Percentiles rank a stretch among this genome's conserved stretches.
Conservation (phyloP, 805 yeast genomes). For the Spathaspora gorwiae region DNA sequence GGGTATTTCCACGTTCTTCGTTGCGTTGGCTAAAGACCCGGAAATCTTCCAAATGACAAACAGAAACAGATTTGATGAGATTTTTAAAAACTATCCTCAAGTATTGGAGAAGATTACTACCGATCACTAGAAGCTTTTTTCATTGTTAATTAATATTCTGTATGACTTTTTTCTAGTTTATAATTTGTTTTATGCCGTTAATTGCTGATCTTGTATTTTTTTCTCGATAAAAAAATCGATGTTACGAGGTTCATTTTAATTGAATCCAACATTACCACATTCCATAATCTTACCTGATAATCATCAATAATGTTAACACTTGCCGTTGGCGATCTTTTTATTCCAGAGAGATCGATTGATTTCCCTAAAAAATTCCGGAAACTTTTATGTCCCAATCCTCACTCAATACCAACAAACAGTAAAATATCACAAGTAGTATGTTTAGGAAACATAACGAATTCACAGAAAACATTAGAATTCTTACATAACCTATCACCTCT, state of each 20-base stretch:
- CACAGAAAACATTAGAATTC: slow-evolving; percentile 58
- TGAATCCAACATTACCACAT: too few relatives aligned
- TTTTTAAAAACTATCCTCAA: slow-evolving; percentile 63
- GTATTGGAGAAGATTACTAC: slow-evolving; percentile 52
- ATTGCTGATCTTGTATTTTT: too few relatives aligned
- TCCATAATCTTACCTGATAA: too few relatives aligned
- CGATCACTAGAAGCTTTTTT: slow-evolving; percentile 17
- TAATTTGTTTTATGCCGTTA: too few relatives aligned
- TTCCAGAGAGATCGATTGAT: slow-evolving; percentile 78
- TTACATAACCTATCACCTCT: slow-evolving; percentile 67
- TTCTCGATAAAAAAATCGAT: too few relatives aligned
- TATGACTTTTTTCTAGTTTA: too few relatives aligned
- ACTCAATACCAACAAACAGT: slow-evolving; percentile 36
- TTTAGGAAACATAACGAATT: slow-evolving; percentile 76
- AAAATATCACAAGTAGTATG: slow-evolving; percentile 82
- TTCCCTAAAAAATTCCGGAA: slow-evolving; percentile 63
- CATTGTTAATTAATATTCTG: too few relatives aligned
- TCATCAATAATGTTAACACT: slow-evolving; percentile 36
- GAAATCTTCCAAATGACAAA: slow-evolving; percentile 72
- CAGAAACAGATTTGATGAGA: slow-evolving; percentile 60
- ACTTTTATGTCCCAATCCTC: slow-evolving; percentile 64
- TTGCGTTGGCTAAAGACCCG: slow-evolving; percentile 81
- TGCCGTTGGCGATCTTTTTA: slow-evolving; percentile 85
- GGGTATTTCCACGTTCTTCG: slow-evolving; percentile 79
- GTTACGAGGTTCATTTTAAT: too few relatives aligned